Conservation (phyloP, 257 asterid genomes). For the Nicotiana tomentosiformis region DNA sequence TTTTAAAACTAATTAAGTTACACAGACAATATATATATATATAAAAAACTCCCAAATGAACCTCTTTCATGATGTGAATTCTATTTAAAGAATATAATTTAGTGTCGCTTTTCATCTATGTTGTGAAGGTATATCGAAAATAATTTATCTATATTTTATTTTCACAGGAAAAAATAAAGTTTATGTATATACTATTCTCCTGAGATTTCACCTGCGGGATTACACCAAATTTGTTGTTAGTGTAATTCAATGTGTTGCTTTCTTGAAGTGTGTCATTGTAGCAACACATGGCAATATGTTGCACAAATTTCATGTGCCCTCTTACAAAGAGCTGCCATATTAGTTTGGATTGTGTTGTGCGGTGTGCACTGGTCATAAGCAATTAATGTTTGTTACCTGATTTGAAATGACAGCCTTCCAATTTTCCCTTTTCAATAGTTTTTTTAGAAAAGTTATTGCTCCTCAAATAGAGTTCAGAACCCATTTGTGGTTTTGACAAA, state of each 20-base stretch:
- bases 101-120: not conserved
- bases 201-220: no score
- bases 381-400: not conserved
- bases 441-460: not conserved
- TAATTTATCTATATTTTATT: no score
- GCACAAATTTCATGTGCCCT: not conserved
- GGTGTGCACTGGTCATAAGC: not conserved
- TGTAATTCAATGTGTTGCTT: not conserved
- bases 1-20: not conserved
- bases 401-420: not conserved
- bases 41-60: not conserved
- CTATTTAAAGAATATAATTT: not conserved
- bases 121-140: no score
- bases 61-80: not conserved
- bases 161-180: no score
- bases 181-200: no score
- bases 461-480: no score
- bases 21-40: not conserved
- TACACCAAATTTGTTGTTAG: no score
- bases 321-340: not conserved
- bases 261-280: not conserved
- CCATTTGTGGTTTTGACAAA: no score
- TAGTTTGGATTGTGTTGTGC: not conserved
- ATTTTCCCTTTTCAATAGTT: not conserved
- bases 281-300: constrained; percentile 3